phyloP scores from a whole-genome alignment of 345 rosid species.

The Eucalyptus victrix region DNA sequence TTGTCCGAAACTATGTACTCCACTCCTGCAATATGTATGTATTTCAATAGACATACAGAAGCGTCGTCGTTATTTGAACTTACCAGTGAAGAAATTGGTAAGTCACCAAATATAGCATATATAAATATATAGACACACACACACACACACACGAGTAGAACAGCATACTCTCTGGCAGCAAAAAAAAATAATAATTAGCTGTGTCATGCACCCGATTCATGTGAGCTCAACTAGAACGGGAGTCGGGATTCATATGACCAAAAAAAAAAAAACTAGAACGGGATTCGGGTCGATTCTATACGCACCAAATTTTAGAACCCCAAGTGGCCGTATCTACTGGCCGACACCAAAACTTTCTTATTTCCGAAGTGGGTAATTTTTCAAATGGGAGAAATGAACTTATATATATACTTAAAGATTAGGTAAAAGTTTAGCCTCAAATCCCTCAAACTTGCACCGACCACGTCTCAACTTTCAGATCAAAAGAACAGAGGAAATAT shows the following conservation, averaged over 20 bases:
- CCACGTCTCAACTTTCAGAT: neutral
- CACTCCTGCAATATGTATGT: constrained; percentile 19
- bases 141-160: neutral
- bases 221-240: neutral
- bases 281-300: neutral
- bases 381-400: neutral
- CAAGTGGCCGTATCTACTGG: neutral
- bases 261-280: neutral
- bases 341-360: neutral
- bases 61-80: neutral
- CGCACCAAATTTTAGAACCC: neutral
- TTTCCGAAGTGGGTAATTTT: neutral
- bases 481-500: neutral
- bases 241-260: too few species aligned
- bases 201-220: neutral
- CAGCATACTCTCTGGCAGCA: neutral
- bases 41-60: neutral
- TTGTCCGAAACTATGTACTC: constrained; percentile 58
- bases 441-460: neutral
- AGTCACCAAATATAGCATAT: neutral
- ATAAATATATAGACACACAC: neutral
- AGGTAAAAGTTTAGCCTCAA: neutral
- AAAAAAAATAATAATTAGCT: neutral
- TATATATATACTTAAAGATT: neutral
- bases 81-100: neutral